Percentiles rank a stretch among this genome's conserved stretches.
Evolutionary conservation across 129 eudicot genomes (phyloP).

Genomic region (Helianthus annuus): DNA sequence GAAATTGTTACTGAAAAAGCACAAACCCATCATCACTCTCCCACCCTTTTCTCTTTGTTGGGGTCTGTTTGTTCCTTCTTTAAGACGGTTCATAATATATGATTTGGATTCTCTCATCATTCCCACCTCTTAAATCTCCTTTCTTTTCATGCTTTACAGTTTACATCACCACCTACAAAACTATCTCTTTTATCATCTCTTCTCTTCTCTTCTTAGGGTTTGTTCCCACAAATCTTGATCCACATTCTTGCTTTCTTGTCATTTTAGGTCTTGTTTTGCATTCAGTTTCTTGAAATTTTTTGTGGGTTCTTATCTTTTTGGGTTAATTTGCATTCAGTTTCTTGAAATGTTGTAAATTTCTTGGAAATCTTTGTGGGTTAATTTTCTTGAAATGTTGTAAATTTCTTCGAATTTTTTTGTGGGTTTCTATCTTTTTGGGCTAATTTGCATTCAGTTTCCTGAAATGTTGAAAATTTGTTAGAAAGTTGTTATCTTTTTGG

Average conservation of each 20-base stretch:
- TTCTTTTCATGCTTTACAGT: slow-evolving; percentile 62
- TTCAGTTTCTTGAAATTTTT: not conserved
- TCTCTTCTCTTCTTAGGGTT: slow-evolving; percentile 26
- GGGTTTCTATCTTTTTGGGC: slow-evolving; percentile 8
- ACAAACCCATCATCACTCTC: slow-evolving; percentile 42
- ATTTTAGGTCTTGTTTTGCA: not conserved
- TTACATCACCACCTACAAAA: slow-evolving; percentile 16
- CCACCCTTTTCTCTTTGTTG: slow-evolving; percentile 24
- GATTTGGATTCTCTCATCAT: slow-evolving; percentile 39
- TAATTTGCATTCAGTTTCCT: no score
- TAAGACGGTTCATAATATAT: slow-evolving; percentile 4
- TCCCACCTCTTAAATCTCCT: slow-evolving; percentile 54
- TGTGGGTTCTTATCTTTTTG: not conserved
- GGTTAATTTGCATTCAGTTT: not conserved
- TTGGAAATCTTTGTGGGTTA: not conserved
- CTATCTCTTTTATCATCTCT: slow-evolving; percentile 8
- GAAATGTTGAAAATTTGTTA: no score
- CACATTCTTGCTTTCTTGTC: slow-evolving; percentile 20
- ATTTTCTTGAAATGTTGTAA: not conserved
- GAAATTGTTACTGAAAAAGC: slow-evolving; percentile 39
- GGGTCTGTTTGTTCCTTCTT: slow-evolving; percentile 33
- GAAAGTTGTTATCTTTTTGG: slow-evolving; percentile 16
- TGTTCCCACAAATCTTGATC: slow-evolving; percentile 28
- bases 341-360: not conserved
- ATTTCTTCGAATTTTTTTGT: slow-evolving; percentile 9